Base-by-base conservation (phyloP, 2,329 filamentous ascomycete species). In the Cercospora sp. region DNA sequence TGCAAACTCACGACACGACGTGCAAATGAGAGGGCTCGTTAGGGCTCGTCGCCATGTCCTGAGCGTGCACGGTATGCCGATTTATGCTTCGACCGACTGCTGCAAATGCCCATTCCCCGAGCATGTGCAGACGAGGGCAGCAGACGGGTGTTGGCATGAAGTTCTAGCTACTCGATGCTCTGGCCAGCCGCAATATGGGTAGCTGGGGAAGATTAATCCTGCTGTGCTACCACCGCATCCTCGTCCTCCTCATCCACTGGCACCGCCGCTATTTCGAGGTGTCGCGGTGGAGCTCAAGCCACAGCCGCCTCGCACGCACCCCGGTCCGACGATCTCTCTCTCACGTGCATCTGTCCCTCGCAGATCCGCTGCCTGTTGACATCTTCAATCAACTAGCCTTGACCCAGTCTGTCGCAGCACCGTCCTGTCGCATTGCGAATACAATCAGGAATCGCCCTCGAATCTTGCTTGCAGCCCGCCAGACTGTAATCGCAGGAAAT, bases 251-350 rank as follows among this genome's bases (percentile, higher is more conserved):
- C 53, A 10, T 23, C 45, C 45, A 48, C 45, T 57, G 53, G 53
- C 53, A 31, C 53, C 45, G 45, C 28, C 53, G 53, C 53, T 57
- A 57, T 57, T 57, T 57, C 53, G 53, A 57, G 23, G 53, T 57
- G 53, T 57, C 53, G 28, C 13, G 53, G 53, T 28, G 53, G 20
- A 31, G 23, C 26, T 57, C 53, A 31, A 48, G 45, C 45, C 45
- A 48, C 45, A 23, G 36, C 36, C 36, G 36, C 36, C 3, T n/a
- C 33, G 42, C 42, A 28, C 16, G 39, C 39, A 48, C 45, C 45
- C 45, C 45, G 45, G 45, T 23, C 45, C 45, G 45, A 20, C 45
- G 45, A 48, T 48, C 45, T 5, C 45, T 23, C 9, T 48, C 45
- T 48, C 45, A 48, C 45, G 45, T 48, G 45, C 45, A 48, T 48